Conservation (phyloP, 306 rosid genomes). For the Boehmeria nivea region DNA sequence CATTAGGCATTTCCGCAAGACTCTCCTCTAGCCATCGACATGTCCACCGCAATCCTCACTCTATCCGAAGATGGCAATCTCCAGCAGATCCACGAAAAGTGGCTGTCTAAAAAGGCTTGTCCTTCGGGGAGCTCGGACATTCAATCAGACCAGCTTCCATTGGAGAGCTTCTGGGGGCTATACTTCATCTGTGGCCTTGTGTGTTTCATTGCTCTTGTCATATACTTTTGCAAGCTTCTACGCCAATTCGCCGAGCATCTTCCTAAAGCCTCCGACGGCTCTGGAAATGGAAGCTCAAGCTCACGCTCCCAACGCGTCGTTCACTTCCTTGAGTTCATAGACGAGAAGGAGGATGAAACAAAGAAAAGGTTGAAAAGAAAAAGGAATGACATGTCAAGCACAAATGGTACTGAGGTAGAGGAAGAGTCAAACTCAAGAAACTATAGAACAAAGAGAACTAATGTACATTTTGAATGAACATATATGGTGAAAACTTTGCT, state of each 20-base stretch:
- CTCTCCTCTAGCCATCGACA: constrained; percentile 41
- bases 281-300: constrained; percentile 7
- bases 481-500: too few species aligned
- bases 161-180: constrained; percentile 42
- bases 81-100: constrained; percentile 31
- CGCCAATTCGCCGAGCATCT: constrained; percentile 24
- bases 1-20: constrained; percentile 42
- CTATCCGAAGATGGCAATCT: constrained; percentile 44
- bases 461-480: constrained; percentile 1
- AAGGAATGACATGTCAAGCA: constrained; percentile 14
- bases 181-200: constrained; percentile 28
- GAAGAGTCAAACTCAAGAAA: constrained; percentile 20
- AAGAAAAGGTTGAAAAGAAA: constrained; percentile 35
- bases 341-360: constrained; percentile 19
- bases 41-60: constrained; percentile 41
- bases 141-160: constrained; percentile 26
- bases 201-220: constrained; percentile 21
- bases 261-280: constrained; percentile 13
- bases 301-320: constrained; percentile 8
- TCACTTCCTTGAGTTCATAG: constrained; percentile 26
- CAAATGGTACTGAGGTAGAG: constrained; percentile 2
- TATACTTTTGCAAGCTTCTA: constrained; percentile 13
- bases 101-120: constrained; percentile 38
- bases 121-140: not conserved
- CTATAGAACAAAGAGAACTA: constrained; percentile 20